Evolutionary conservation across 2,329 filamentous ascomycete genomes (phyloP), one percentile per base, ranked within the genome.

Genomic region (Mycosphaerelloides madeirae): DNA sequence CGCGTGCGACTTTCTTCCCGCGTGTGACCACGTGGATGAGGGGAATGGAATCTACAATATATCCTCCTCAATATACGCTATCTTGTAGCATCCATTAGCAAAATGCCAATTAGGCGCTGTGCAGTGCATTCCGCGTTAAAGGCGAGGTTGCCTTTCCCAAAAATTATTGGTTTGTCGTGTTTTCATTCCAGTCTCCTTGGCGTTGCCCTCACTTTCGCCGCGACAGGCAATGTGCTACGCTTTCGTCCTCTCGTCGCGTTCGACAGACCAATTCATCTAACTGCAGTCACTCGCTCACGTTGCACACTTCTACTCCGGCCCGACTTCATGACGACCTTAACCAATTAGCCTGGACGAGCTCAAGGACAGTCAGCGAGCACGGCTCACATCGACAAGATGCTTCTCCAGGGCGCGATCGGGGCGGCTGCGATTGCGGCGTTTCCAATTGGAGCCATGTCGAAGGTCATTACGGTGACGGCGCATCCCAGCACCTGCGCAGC

Each of bases 391-490:
- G 20, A 14, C 28, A 37, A 41, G 22, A 25, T 25, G 46, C 42
- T 25, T 37, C 37, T 42, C 37, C 45, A 43, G 31, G 47, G 48
- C 41, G 41, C 22, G 22, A 35, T 40, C 11, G 11, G 46, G 7
- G 38, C 32, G 31, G n/a, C 44, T 19, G 47, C 39, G 28, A 41
- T 50, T 13, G 36, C 48, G 25, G 43, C 50, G 37, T 34, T 57
- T 22, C 46, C 49, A 19, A n/a, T 47, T 16, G 41, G 25, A n/a
- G 47, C 37, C n/a, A 38, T 48, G 28, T 45, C 41, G 11, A 46
- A 54, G 36, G 38, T 61, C 18, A 43, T 59, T n/a, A 60, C 58
- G 14, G 48, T 62, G 9, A 49, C 44, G 2, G 31, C 38, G 18
- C 31, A 25, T 13, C 16, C 18, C 8, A 22, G 29, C 6, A 45